Base-by-base conservation (phyloP, 2,329 filamentous ascomycete species). In the Zymoseptoria crescenta region DNA sequence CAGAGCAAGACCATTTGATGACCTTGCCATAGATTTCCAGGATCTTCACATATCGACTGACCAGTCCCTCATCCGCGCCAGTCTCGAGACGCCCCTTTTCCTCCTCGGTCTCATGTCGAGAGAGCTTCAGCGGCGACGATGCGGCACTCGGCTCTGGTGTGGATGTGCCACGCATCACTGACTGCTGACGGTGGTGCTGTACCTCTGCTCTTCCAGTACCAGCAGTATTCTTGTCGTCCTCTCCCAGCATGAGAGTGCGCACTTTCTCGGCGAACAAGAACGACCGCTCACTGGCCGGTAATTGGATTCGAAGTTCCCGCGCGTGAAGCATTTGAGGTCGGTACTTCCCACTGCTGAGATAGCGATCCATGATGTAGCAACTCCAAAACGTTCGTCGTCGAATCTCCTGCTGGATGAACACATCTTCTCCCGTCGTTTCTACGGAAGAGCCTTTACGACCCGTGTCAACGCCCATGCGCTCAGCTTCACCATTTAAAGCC, bases 301-400 rank as follows among this genome's bases (percentile, higher is more conserved):
- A 75, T 68, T 87, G 86, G 20, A 88, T 84, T 35, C 80, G 77
- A 6, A 89, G 72, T 58, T 87, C 83, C 3, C 83, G 77, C 1
- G 82, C 74, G 45, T 79, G 78, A 50, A 89, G 79, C 67, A 83
- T 84, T 13, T 81, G 79, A 1, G 82, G 79, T 21, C 86, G 78
- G 56, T 83, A 80, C 62, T 82, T 83, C 20, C 86, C 86, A 65
- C 82, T 85, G 41, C 85, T 82, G 24, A 89, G 74, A 71, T 89
- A 83, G 2, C 86, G 82, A 69, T 91, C 87, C 65, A 91, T 77
- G 55, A 89, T 84, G 59, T 88, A 85, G 67, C 87, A 89, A 65
- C 87, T 88, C 76, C 87, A 90, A 76, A 89, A 87, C 0, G 87
- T 89, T 6, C 88, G 81, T 27, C 87, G 79, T 60, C 80, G 78